These are phyloP conservation scores for Agaricus blazei DNA, from an alignment of 768 basidiomycete species.

Conservation along the genomic window DNA sequence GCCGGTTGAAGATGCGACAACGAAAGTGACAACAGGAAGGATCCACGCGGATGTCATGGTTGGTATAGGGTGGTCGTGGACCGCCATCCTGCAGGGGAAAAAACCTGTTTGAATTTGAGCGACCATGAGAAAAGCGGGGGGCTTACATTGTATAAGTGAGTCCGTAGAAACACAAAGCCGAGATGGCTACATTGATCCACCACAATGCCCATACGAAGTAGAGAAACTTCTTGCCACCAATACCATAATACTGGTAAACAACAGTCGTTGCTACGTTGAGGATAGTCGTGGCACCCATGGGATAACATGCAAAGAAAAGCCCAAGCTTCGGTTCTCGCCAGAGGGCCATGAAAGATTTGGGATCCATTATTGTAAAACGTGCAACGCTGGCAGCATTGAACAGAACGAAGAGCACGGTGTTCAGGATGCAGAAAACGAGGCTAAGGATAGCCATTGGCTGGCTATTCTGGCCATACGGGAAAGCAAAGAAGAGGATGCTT, in stretches of 20 bases:
- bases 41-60: constrained; percentile 64
- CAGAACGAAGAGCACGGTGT: constrained; percentile 47
- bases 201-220: constrained; percentile 59
- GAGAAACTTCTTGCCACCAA: constrained; percentile 50
- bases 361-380: constrained; percentile 47
- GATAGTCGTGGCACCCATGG: constrained; percentile 60
- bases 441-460: constrained; percentile 31
- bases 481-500: constrained; percentile 49
- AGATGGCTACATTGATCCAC: constrained; percentile 61
- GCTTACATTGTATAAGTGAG: constrained; percentile 65
- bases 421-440: constrained; percentile 53
- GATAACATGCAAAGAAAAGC: constrained; percentile 40
- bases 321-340: constrained; percentile 41
- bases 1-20: constrained; percentile 68
- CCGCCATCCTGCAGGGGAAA: constrained; percentile 40
- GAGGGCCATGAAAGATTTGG: constrained; percentile 36
- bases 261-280: constrained; percentile 45
- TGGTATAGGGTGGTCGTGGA: constrained; percentile 49
- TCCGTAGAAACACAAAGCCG: constrained; percentile 55
- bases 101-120: not conserved
- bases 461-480: constrained; percentile 48
- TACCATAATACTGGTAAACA: constrained; percentile 35
- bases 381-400: constrained; percentile 39
- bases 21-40: constrained; percentile 69
- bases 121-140: not conserved